Evolutionary conservation across 78 protist genomes (phyloP).

Genomic region (Dictyostelium capitatum): DNA sequence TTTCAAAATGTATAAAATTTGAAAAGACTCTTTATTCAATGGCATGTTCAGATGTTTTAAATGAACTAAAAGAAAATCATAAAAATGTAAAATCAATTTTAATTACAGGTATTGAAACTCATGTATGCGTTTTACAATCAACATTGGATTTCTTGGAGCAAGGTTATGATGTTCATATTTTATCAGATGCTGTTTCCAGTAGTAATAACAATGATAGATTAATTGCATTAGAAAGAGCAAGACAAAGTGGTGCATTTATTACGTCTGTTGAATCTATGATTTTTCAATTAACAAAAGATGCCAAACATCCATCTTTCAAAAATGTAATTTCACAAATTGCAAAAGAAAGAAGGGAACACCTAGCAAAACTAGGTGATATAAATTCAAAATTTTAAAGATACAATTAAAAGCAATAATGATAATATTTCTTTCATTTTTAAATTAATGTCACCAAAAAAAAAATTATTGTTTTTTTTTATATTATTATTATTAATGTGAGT

Average conservation of each 20-base stretch:
- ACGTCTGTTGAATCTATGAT: constrained; percentile 59
- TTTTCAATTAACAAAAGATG: constrained; percentile 69
- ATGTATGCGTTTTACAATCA: constrained; percentile 86
- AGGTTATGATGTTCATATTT: constrained; percentile 86
- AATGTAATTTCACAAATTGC: no score
- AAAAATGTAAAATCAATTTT: constrained; percentile 44
- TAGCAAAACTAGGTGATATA: no score
- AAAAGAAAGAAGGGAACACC: no score
- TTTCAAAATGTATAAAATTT: neutral
- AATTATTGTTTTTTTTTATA: no score
- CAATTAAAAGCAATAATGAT: no score
- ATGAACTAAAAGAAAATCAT: neutral
- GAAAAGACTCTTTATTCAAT: constrained; percentile 83
- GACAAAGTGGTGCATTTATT: constrained; percentile 73
- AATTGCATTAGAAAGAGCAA: constrained; percentile 79
- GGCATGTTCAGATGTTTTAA: constrained; percentile 50
- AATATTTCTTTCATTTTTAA: no score
- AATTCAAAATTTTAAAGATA: no score
- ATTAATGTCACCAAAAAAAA: no score
- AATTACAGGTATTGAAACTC: constrained; percentile 85
- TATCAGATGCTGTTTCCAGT: constrained; percentile 80
- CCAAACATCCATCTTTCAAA: no score
- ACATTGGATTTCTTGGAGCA: constrained; percentile 75
- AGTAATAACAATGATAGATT: constrained; percentile 13
- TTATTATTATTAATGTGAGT: no score